These are phyloP conservation scores for Alternaria brassicae DNA, from an alignment of 2,329 filamentous ascomycete species.

Conservation along the genomic window DNA sequence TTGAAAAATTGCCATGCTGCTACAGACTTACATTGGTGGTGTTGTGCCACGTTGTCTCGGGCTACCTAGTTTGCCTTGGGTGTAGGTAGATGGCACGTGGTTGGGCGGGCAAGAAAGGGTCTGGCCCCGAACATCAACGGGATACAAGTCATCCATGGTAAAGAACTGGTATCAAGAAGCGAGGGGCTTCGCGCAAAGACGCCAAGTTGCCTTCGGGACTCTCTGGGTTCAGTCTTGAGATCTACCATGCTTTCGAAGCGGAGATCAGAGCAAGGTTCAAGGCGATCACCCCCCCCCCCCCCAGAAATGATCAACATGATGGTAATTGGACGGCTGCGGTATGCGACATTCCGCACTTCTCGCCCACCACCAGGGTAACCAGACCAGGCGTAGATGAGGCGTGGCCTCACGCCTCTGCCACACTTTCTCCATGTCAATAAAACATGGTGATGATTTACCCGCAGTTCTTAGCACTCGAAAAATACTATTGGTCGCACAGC, in stretches of 20 bases:
- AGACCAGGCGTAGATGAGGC: neutral
- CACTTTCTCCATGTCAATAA: neutral
- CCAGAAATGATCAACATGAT: neutral
- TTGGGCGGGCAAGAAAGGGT: neutral
- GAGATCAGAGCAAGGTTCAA: neutral
- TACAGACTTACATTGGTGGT: neutral
- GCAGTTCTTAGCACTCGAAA: neutral
- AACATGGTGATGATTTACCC: neutral
- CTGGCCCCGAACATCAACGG: neutral
- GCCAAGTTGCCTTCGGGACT: neutral
- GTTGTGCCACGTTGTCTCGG: neutral
- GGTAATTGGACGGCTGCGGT: neutral
- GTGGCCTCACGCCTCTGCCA: neutral
- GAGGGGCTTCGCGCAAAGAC: neutral
- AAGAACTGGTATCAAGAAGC: neutral
- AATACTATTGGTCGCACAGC: neutral
- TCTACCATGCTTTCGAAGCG: neutral
- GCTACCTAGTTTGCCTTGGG: neutral
- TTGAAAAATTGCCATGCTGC: neutral
- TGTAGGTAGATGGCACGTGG: neutral
- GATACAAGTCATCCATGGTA: neutral
- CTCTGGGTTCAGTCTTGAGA: neutral
- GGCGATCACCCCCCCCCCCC: neutral
- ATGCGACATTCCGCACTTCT: neutral
- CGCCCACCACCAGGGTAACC: neutral